phyloP scores from a whole-genome alignment of 2,329 filamentous ascomycete genomes.

The Fusarium ambrosium region DNA sequence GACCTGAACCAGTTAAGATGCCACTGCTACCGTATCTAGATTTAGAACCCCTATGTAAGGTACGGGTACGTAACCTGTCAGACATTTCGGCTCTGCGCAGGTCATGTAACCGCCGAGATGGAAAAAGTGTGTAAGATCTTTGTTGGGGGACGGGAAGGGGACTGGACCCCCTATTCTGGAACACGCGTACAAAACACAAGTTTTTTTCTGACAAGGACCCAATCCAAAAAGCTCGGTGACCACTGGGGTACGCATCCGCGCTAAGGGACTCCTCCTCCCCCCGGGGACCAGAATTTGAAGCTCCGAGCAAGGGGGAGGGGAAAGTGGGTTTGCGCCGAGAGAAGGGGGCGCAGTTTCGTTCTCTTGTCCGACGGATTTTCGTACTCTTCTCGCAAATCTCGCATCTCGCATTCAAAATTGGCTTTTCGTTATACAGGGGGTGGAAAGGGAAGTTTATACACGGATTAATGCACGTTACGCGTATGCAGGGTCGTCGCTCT shows the following conservation, averaged over 20 bases:
- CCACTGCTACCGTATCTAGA: background rate
- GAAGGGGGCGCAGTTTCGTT: background rate
- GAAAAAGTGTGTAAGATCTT: background rate
- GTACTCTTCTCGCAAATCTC: constrained; percentile 4
- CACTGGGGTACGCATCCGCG: background rate
- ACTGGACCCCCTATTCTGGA: background rate
- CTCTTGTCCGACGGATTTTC: constrained; percentile 6
- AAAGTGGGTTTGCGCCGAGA: too few species aligned
- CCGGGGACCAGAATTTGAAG: background rate
- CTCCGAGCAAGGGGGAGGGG: background rate
- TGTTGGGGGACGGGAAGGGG: background rate
- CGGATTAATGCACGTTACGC: background rate
- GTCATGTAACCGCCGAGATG: constrained; percentile 3
- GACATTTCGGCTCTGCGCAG: background rate
- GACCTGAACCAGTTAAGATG: background rate
- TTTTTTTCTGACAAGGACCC: background rate
- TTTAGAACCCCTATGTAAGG: background rate
- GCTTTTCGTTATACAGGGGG: background rate
- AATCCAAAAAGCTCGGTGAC: background rate
- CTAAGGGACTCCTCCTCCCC: background rate
- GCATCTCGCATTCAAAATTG: background rate
- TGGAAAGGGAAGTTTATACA: background rate
- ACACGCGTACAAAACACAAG: background rate
- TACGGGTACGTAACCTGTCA: background rate
- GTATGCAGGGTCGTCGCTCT: background rate